Conservation (phyloP, 78 protist species). For the Anaeramoeba ignava region DNA sequence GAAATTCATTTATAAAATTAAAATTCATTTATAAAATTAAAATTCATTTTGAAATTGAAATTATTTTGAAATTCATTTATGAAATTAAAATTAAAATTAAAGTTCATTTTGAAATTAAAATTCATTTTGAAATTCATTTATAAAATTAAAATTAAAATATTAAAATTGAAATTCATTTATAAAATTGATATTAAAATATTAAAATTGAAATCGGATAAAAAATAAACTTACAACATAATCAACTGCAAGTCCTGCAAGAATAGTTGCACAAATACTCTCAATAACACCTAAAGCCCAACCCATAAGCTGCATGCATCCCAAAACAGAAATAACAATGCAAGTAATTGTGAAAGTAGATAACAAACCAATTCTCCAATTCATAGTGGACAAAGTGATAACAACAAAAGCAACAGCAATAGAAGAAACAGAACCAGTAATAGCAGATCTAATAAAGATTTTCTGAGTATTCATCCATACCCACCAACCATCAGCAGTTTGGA, state of each 20-base stretch:
- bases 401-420: background rate
- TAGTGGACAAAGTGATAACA: background rate
- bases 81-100: too few species aligned
- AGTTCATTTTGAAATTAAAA: too few species aligned
- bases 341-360: background rate
- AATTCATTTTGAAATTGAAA: too few species aligned
- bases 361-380: background rate
- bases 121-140: too few species aligned
- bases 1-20: too few species aligned
- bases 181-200: too few species aligned
- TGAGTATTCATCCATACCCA: background rate
- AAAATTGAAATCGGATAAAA: too few species aligned
- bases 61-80: too few species aligned
- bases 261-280: background rate
- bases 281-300: background rate
- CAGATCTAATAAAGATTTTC: background rate
- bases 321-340: background rate
- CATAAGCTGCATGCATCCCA: background rate
- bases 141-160: too few species aligned
- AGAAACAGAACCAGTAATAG: background rate
- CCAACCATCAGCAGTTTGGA: background rate
- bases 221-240: constrained; percentile 5
- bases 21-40: too few species aligned
- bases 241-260: background rate
- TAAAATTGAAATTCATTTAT: too few species aligned